These are phyloP conservation scores for Petunia axillaris DNA, from an alignment of 257 asterid genomes.

Conservation along the genomic window DNA sequence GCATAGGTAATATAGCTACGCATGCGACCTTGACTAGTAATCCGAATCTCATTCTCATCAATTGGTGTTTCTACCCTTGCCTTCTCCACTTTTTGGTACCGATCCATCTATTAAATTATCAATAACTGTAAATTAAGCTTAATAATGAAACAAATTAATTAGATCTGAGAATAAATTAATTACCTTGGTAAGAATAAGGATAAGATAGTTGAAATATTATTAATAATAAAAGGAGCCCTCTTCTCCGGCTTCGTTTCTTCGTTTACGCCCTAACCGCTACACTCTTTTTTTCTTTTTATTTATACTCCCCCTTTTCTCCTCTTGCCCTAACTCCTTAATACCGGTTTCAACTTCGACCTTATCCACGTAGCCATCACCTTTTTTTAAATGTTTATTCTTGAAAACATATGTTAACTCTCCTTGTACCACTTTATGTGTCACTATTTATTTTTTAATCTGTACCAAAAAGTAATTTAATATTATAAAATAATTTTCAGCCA, in stretches of 20 bases:
- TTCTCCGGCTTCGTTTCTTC: slow-evolving; percentile 60
- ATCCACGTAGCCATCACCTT: neutral
- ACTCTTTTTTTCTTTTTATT: neutral
- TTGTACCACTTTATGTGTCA: too few relatives aligned
- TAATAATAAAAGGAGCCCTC: slow-evolving; percentile 47
- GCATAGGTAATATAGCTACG: slow-evolving; percentile 72
- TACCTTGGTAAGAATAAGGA: slow-evolving; percentile 31
- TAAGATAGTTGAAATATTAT: slow-evolving; percentile 3
- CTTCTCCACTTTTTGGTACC: slow-evolving; percentile 75
- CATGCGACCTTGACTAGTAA: slow-evolving; percentile 79
- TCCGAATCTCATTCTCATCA: slow-evolving; percentile 72
- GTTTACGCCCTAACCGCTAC: slow-evolving; percentile 47
- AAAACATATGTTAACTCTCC: too few relatives aligned
- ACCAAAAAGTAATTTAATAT: too few relatives aligned
- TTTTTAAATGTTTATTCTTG: too few relatives aligned
- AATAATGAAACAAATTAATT: neutral
- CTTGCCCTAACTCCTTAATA: slow-evolving; percentile 26
- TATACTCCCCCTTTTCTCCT: slow-evolving; percentile 37
- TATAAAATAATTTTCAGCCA: too few relatives aligned
- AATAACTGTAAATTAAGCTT: neutral
- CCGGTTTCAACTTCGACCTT: slow-evolving; percentile 29
- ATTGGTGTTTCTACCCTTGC: slow-evolving; percentile 63
- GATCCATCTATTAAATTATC: slow-evolving; percentile 54
- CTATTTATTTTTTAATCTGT: too few relatives aligned
- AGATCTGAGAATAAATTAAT: neutral